Evolutionary conservation across 176 grass and related monocot species (phyloP).

Genomic region (Poa annua): DNA sequence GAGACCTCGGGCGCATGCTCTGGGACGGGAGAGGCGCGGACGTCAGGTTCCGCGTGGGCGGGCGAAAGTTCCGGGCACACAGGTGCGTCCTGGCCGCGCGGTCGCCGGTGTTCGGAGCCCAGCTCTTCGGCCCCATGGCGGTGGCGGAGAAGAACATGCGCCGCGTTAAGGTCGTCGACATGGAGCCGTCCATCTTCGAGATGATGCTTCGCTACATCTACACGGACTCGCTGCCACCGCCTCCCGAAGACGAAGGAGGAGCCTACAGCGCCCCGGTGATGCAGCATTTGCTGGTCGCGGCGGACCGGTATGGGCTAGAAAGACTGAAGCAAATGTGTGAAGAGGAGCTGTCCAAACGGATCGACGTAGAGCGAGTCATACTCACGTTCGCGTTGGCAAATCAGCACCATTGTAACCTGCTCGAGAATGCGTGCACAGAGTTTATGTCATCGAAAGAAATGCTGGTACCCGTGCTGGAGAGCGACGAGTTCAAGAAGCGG

Average conservation of each 20-base stretch:
- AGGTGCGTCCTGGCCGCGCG: background rate
- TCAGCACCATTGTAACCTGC: background rate
- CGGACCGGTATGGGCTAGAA: background rate
- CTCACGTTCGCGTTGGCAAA: background rate
- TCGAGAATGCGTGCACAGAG: background rate
- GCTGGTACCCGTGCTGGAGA: background rate
- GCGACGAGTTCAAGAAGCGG: background rate
- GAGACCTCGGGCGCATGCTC: background rate
- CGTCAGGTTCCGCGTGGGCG: background rate
- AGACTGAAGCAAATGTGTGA: background rate
- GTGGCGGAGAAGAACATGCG: slow-evolving; percentile 15
- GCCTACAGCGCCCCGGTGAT: no score
- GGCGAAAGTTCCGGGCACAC: background rate
- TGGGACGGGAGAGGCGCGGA: background rate
- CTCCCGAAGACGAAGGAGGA: no score
- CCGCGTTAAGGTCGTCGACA: background rate
- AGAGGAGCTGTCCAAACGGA: background rate
- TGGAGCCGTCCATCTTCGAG: slow-evolving; percentile 30
- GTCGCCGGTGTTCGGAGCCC: slow-evolving; percentile 10
- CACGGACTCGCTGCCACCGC: background rate
- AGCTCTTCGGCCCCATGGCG: slow-evolving; percentile 20
- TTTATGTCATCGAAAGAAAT: background rate
- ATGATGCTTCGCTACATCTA: slow-evolving; percentile 43
- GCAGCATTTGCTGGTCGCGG: slow-evolving; percentile 17
- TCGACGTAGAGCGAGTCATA: background rate